phyloP scores from a whole-genome alignment of 192 early-diverging fungal species.

The Coemansia asiatica region DNA sequence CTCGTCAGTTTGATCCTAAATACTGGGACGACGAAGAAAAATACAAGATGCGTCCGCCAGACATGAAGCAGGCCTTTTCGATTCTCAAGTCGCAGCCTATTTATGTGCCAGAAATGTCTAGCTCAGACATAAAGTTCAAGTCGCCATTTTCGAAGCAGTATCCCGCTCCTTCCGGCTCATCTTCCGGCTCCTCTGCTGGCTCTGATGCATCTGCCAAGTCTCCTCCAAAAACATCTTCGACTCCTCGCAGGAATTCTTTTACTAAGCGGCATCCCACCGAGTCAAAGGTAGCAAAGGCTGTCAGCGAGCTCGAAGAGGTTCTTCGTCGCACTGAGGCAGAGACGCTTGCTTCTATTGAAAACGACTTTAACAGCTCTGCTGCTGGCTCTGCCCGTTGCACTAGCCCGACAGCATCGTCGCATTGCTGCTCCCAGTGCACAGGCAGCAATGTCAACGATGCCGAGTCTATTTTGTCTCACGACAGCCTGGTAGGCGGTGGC shows the following conservation, averaged over 20 bases:
- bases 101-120: slow-evolving; percentile 47
- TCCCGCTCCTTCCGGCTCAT: not conserved
- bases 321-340: slow-evolving; percentile 50
- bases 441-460: slow-evolving; percentile 11
- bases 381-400: not conserved
- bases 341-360: slow-evolving; percentile 32
- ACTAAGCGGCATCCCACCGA: slow-evolving; percentile 46
- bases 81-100: slow-evolving; percentile 53
- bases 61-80: slow-evolving; percentile 52
- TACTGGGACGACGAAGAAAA: slow-evolving; percentile 53
- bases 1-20: slow-evolving; percentile 21
- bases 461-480: slow-evolving; percentile 35
- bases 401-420: slow-evolving; percentile 7
- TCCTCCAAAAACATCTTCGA: not conserved
- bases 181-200: too few relatives aligned
- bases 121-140: slow-evolving; percentile 44
- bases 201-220: not conserved
- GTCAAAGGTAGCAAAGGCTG: slow-evolving; percentile 54
- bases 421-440: not conserved
- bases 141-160: slow-evolving; percentile 44
- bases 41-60: slow-evolving; percentile 45
- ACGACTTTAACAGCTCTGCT: slow-evolving; percentile 26
- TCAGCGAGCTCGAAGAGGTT: slow-evolving; percentile 56
- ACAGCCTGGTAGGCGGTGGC: slow-evolving; percentile 49
- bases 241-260: slow-evolving; percentile 11